Evolutionary conservation across 768 basidiomycete species (phyloP), one percentile per base, ranked within the genome.

Genomic region (Termitomyces sp.): DNA sequence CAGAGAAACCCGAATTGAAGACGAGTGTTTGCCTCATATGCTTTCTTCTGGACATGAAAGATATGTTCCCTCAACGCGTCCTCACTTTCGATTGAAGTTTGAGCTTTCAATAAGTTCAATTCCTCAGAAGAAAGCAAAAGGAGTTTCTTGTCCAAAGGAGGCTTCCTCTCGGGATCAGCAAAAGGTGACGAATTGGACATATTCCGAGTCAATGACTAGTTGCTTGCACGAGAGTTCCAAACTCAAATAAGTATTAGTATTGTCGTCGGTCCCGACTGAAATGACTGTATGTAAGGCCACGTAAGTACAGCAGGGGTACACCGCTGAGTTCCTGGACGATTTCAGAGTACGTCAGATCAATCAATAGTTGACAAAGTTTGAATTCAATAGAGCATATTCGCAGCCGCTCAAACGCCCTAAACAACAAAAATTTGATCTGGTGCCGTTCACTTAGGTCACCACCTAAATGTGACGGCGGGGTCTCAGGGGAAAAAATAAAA

Each of bases 51-150:
- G 12, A 72, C 64, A 3, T 50, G 53, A 9, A 69, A 46, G 30
- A 74, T 65, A 47, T 76, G 73, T n/a, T 64, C 51, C 55, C 66
- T 73, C 46, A 73, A 51, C 34, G 57, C 63, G 0, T 63, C 65
- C 14, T 68, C 64, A 35, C 69, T 62, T n/a, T 68, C 55, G 16
- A 73, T 71, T 28, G 66, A 64, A 16, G 67, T 74, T 48, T 65
- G 59, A 9, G 34, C 8, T 60, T 70, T 69, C 52, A 73, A 62
- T 41, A 72, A 70, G 3, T 61, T 57, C 0, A 63, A 46, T 49
- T 70, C 66, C 6, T 70, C 66, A 9, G 58, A 34, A 2, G 59
- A 49, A 2, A 70, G 60, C 12, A 59, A 55, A 40, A 68, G 68
- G 16, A 67, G 53, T n/a, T 46, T 37, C 37, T 61, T 52, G 23